A percentile compares a stretch with the other conserved stretches of the same genome.
Conservation (phyloP, 1,284 basidiomycete genomes). For the Boletellus sp. region DNA sequence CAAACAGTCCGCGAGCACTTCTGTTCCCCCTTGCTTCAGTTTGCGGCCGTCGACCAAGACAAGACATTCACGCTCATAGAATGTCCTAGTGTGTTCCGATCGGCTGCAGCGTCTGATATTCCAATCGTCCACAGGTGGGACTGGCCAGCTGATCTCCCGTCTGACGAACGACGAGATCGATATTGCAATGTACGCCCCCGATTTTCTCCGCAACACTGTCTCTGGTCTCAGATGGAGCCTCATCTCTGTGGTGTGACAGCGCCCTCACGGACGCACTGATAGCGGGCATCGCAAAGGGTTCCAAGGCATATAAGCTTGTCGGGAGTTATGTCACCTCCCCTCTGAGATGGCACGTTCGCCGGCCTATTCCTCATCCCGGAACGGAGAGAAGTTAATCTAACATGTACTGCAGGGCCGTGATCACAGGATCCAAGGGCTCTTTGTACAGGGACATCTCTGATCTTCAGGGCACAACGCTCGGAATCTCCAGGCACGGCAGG, state of each 20-base stretch:
- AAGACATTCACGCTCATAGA: conserved; percentile 81
- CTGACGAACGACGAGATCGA: conserved; percentile 86
- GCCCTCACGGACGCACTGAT: conserved; percentile 94
- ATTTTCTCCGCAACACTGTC: neutral
- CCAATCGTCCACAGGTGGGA: conserved; percentile 59
- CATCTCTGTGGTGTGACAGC: conserved; percentile 37
- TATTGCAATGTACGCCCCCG: conserved; percentile 68
- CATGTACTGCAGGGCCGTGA: conserved; percentile 70
- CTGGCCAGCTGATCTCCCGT: conserved; percentile 84
- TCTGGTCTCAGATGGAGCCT: conserved; percentile 1
- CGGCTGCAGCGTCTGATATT: neutral
- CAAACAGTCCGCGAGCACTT: conserved; percentile 82
- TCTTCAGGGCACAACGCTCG: conserved; percentile 79
- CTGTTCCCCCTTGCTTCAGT: conserved; percentile 83
- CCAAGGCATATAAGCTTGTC: conserved; percentile 84
- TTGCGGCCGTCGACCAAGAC: conserved; percentile 59
- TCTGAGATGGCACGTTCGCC: conserved; percentile 67
- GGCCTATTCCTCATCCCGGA: neutral
- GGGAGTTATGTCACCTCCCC: conserved; percentile 91
- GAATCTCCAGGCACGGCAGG: conserved; percentile 90
- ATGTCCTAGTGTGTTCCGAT: conserved; percentile 72
- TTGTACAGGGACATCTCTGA: conserved; percentile 73
- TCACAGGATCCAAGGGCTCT: conserved; percentile 73
- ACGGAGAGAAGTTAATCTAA: no score
- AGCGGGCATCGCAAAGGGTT: conserved; percentile 79